phyloP scores from a whole-genome alignment of 768 basidiomycete genomes.

The Mycena vitilis region DNA sequence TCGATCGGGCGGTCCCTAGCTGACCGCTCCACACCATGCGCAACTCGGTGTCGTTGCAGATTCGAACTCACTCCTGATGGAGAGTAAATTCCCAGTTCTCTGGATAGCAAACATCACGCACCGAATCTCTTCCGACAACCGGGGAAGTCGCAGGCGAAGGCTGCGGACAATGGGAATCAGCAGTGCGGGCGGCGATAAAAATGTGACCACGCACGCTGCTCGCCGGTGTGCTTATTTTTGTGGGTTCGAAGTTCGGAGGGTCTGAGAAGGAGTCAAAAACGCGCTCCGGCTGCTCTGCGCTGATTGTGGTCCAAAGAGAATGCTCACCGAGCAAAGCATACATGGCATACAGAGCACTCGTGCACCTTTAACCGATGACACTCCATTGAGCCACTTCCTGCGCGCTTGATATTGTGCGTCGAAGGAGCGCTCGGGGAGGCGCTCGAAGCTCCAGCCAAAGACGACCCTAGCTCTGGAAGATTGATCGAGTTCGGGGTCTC shows the following conservation, averaged over 20 bases:
- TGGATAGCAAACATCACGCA: background rate
- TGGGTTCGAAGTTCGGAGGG: constrained; percentile 16
- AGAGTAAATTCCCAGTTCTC: background rate
- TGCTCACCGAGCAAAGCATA: constrained; percentile 1
- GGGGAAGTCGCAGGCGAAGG: constrained; percentile 3
- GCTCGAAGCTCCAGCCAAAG: background rate
- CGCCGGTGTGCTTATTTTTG: constrained; percentile 4
- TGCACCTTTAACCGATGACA: background rate
- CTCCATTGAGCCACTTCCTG: no score
- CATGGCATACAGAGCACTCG: background rate
- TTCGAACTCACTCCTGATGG: constrained; percentile 11
- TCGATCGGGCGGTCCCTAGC: background rate
- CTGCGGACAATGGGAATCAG: background rate
- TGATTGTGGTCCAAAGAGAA: no score
- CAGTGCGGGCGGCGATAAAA: rapidly evolving
- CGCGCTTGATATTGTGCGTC: background rate
- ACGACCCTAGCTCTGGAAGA: background rate
- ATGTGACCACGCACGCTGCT: background rate
- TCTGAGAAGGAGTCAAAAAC: background rate
- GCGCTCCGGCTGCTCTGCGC: no score
- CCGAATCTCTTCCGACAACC: constrained; percentile 15
- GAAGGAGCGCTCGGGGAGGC: background rate
- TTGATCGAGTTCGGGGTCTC: background rate
- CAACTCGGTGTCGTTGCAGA: constrained; percentile 2
- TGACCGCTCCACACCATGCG: background rate